Evolutionary conservation across 2,329 filamentous ascomycete genomes (phyloP).

Genomic region (Colletotrichum melonis): DNA sequence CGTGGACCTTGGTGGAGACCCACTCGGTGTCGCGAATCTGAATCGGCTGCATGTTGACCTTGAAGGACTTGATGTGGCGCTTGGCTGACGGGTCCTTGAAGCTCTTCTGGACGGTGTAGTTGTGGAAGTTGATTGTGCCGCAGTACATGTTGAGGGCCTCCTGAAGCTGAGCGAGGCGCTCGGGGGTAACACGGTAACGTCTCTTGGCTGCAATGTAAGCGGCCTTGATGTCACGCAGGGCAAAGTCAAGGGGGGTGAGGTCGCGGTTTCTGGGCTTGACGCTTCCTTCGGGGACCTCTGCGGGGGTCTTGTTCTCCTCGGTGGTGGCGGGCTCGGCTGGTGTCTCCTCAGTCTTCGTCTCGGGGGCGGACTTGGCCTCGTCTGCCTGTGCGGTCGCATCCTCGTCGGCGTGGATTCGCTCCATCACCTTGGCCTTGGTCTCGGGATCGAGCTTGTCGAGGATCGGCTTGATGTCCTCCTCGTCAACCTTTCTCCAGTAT

Average conservation of each 20-base stretch:
- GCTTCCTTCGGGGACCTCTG: slow-evolving; percentile 39
- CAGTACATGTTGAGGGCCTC: slow-evolving; percentile 79
- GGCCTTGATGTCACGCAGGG: slow-evolving; percentile 79
- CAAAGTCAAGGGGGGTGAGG: slow-evolving; percentile 68
- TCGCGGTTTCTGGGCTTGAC: slow-evolving; percentile 55
- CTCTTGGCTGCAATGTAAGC: slow-evolving; percentile 87
- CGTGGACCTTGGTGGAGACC: slow-evolving; percentile 95
- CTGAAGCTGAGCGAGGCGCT: slow-evolving; percentile 81
- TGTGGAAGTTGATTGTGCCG: slow-evolving; percentile 94
- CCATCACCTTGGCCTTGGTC: slow-evolving; percentile 71
- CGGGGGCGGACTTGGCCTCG: slow-evolving; percentile 41
- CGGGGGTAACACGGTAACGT: slow-evolving; percentile 81
- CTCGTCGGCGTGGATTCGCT: slow-evolving; percentile 63
- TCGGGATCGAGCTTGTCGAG: slow-evolving; percentile 72
- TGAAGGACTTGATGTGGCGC: slow-evolving; percentile 92
- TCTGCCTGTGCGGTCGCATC: slow-evolving; percentile 32
- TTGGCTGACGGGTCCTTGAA: slow-evolving; percentile 86
- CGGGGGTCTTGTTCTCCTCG: slow-evolving; percentile 29
- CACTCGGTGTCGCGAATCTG: slow-evolving; percentile 94
- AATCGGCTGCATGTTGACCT: slow-evolving; percentile 79
- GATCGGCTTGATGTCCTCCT: slow-evolving; percentile 81
- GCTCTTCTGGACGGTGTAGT: slow-evolving; percentile 94
- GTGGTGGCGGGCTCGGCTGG: slow-evolving; percentile 19
- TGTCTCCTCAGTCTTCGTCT: slow-evolving; percentile 38
- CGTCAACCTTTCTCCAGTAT: slow-evolving; percentile 88